Percentiles rank a stretch among this genome's conserved stretches.
Conservation (phyloP, 306 rosid genomes). For the Pachyrhizus erosus region DNA sequence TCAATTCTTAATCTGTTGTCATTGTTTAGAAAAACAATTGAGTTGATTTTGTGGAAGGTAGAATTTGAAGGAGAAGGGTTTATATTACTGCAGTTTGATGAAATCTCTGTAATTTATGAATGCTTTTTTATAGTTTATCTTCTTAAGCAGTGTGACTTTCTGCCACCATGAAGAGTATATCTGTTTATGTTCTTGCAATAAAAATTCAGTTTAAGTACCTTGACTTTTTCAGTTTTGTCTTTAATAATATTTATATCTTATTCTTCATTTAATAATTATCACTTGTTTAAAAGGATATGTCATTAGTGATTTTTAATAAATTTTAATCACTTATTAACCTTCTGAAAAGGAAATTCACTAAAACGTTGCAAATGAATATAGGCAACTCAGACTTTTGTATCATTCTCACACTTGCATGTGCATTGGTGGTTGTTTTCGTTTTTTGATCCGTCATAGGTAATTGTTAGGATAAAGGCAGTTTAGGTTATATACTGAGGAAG, state of each 20-base stretch:
- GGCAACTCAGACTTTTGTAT: not conserved
- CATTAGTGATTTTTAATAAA: too few relatives aligned
- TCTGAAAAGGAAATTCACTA: not conserved
- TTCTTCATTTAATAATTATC: too few relatives aligned
- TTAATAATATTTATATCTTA: too few relatives aligned
- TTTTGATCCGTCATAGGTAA: too few relatives aligned
- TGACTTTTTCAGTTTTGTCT: not conserved
- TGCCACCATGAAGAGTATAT: not conserved
- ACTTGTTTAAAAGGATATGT: too few relatives aligned
- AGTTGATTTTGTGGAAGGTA: conserved; percentile 5
- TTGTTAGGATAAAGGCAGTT: not conserved
- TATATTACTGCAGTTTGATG: conserved; percentile 25
- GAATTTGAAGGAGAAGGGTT: not conserved
- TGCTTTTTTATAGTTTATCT: not conserved
- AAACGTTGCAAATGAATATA: not conserved
- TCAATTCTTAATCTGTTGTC: conserved; percentile 6
- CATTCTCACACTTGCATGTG: not conserved
- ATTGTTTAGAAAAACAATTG: conserved; percentile 5
- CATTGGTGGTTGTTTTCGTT: too few relatives aligned
- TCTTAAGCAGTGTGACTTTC: not conserved
- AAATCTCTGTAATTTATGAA: conserved; percentile 3
- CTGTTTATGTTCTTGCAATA: not conserved
- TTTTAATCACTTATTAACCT: too few relatives aligned
- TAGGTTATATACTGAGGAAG: not conserved
- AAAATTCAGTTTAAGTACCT: not conserved